phyloP scores from a whole-genome alignment of 345 rosid species.

The Trapa incisa region DNA sequence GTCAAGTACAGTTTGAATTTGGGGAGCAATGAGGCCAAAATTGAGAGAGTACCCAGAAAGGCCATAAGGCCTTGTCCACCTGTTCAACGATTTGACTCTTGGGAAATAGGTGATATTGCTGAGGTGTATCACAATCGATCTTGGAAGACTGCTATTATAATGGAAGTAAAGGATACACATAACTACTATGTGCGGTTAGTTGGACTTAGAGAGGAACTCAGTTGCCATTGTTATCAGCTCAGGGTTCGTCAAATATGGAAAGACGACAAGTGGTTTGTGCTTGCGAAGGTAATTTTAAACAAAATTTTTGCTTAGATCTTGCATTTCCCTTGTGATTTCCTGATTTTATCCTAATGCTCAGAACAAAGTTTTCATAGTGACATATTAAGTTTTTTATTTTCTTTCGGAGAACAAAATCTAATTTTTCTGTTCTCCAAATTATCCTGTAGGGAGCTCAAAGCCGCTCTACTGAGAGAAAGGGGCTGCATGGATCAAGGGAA shows the following conservation, averaged over 20 bases:
- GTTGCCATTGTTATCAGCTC: slow-evolving; percentile 24
- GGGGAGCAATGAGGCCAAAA: background rate
- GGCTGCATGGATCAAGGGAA: background rate
- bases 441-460: slow-evolving; percentile 4
- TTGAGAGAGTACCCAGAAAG: slow-evolving; percentile 46
- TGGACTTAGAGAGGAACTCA: slow-evolving; percentile 20
- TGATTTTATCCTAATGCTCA: background rate
- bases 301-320: no score
- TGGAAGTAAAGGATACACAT: slow-evolving; percentile 15
- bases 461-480: background rate
- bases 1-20: slow-evolving; percentile 24
- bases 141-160: slow-evolving; percentile 44
- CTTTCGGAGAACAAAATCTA: background rate
- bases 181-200: slow-evolving; percentile 31
- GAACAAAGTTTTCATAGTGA: background rate
- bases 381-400: background rate
- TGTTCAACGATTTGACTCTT: slow-evolving; percentile 24
- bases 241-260: slow-evolving; percentile 53
- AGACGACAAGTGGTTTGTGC: slow-evolving; percentile 36
- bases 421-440: background rate
- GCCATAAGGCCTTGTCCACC: slow-evolving; percentile 53
- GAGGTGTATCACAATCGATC: slow-evolving; percentile 39
- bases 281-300: slow-evolving; percentile 21
- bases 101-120: slow-evolving; percentile 32
- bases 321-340: no score